These are phyloP conservation scores for Penicillium sclerotigenum DNA, from an alignment of 2,329 filamentous ascomycete species.

Conservation along the genomic window DNA sequence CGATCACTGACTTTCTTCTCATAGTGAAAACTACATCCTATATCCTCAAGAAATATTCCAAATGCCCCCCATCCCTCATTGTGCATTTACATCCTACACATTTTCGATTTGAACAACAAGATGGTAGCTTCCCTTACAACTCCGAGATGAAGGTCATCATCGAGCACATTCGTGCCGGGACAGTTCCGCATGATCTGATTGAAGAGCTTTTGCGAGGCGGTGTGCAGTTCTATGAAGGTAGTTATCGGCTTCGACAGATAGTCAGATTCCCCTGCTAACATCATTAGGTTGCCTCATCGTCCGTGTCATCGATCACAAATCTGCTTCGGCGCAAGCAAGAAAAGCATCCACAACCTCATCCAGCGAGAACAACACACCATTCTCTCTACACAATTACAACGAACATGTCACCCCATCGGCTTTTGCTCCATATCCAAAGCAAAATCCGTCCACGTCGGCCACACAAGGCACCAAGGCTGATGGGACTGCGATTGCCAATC, in stretches of 20 bases:
- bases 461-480: conserved; percentile 27
- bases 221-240: conserved; percentile 84
- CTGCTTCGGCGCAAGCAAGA: conserved; percentile 58
- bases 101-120: conserved; percentile 90
- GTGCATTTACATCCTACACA: conserved; percentile 81
- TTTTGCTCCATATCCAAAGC: conserved; percentile 68
- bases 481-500: conserved; percentile 11
- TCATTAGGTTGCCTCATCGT: conserved; percentile 75
- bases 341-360: conserved; percentile 53
- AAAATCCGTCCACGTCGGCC: conserved; percentile 35
- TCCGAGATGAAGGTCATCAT: conserved; percentile 83
- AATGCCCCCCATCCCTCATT: conserved; percentile 73
- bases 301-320: conserved; percentile 84
- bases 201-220: conserved; percentile 68
- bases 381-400: conserved; percentile 91
- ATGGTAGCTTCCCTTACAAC: conserved; percentile 86
- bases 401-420: conserved; percentile 86
- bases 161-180: conserved; percentile 71
- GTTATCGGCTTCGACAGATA: neutral
- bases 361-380: conserved; percentile 63
- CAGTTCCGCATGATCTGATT: conserved; percentile 84
- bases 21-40: conserved; percentile 70
- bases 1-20: conserved; percentile 13
- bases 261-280: conserved; percentile 2
- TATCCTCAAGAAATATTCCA: conserved; percentile 76